These are phyloP conservation scores for Tulasnella sp. DNA, from an alignment of 768 basidiomycete genomes.

Conservation along the genomic window DNA sequence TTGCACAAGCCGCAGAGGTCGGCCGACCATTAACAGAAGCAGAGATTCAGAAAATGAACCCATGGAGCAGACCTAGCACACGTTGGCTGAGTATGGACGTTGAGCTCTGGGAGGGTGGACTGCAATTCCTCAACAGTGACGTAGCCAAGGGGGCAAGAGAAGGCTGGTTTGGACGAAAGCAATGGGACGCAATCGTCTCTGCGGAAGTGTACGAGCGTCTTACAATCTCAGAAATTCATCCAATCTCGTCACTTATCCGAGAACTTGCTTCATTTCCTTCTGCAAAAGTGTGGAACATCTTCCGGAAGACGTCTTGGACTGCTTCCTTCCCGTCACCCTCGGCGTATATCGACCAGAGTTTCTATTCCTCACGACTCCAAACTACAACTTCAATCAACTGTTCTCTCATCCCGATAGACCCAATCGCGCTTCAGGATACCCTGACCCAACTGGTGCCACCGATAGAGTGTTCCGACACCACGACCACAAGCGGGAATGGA, in stretches of 20 bases:
- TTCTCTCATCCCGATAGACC: slow-evolving; percentile 41
- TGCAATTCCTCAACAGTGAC: slow-evolving; percentile 49
- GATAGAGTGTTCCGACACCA: slow-evolving; percentile 63
- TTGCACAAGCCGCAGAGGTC: slow-evolving; percentile 43
- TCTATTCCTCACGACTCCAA: slow-evolving; percentile 75
- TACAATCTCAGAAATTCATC: too few species aligned
- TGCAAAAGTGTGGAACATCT: slow-evolving; percentile 70
- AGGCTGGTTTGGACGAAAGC: slow-evolving; percentile 8
- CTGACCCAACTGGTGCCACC: slow-evolving; percentile 69
- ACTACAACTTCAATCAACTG: slow-evolving; percentile 69
- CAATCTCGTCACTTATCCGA: background rate
- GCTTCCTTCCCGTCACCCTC: slow-evolving; percentile 60
- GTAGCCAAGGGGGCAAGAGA: slow-evolving; percentile 26
- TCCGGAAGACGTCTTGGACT: slow-evolving; percentile 42
- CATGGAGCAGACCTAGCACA: slow-evolving; percentile 15
- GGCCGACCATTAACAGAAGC: slow-evolving; percentile 33
- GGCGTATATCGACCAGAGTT: slow-evolving; percentile 67
- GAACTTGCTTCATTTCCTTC: background rate
- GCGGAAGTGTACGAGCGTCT: slow-evolving; percentile 61
- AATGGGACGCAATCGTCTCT: slow-evolving; percentile 48
- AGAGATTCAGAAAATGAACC: background rate
- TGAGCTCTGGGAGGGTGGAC: slow-evolving; percentile 63
- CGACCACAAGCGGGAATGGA: slow-evolving; percentile 91
- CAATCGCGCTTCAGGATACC: slow-evolving; percentile 40
- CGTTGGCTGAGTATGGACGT: slow-evolving; percentile 63